Evolutionary conservation across 2,329 filamentous ascomycete genomes (phyloP).

Genomic region (Diplodia scrobiculata): DNA sequence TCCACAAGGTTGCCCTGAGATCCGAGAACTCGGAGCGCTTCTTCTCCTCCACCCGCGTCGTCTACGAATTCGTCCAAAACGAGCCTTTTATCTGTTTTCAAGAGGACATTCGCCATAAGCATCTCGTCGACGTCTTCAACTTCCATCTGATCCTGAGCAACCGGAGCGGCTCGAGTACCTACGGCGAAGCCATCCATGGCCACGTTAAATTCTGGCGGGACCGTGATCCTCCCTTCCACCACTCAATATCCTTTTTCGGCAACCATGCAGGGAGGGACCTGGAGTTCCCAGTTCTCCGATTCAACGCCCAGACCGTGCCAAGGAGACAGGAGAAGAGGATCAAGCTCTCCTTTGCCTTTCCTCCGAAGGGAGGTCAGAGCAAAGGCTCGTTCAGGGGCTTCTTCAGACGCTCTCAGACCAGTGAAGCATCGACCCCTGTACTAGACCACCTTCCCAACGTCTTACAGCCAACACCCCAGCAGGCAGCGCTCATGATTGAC

Average conservation of each 20-base stretch:
- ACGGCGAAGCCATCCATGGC: conserved; percentile 20
- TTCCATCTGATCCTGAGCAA: conserved; percentile 12
- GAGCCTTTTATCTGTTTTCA: conserved; percentile 16
- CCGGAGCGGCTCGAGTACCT: conserved; percentile 9
- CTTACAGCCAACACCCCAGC: background rate
- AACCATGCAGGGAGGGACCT: background rate
- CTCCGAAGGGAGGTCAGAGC: background rate
- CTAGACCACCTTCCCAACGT: background rate
- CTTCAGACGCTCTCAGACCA: background rate
- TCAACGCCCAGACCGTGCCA: background rate
- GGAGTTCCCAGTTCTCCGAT: conserved; percentile 13
- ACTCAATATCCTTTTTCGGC: conserved; percentile 24
- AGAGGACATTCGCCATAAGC: conserved; percentile 17
- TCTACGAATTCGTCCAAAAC: conserved; percentile 17
- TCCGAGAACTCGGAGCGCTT: conserved; percentile 9
- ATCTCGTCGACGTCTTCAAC: conserved; percentile 8
- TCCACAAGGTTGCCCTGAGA: conserved; percentile 9
- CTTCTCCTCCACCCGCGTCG: conserved; percentile 9
- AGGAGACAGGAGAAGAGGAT: conserved; percentile 13
- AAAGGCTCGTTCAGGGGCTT: conserved; percentile 2
- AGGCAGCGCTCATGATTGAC: conserved; percentile 8
- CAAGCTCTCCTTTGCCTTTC: conserved; percentile 3
- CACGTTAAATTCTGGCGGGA: conserved; percentile 21
- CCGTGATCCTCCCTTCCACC: conserved; percentile 17
- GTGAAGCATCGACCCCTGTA: background rate